phyloP scores from a whole-genome alignment of 2,329 filamentous ascomycete genomes.

The Diplodia seriata region DNA sequence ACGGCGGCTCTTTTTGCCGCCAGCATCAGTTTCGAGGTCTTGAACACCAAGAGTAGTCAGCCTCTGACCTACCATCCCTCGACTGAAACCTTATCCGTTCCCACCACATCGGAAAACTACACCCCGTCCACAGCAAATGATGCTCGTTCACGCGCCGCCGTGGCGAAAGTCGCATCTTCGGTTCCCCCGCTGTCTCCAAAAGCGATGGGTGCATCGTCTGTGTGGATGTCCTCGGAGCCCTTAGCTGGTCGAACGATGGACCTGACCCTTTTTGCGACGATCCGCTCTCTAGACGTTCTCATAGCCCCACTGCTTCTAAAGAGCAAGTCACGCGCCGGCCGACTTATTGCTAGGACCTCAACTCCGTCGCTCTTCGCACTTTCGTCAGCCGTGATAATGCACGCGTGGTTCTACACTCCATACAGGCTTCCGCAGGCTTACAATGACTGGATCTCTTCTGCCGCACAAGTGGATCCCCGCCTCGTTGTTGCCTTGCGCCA shows the following conservation, averaged over 20 bases:
- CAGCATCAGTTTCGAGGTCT: slow-evolving; percentile 56
- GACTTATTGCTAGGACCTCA: slow-evolving; percentile 51
- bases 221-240: slow-evolving; percentile 25
- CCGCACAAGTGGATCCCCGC: slow-evolving; percentile 75
- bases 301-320: slow-evolving; percentile 53
- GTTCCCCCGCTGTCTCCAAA: slow-evolving; percentile 23
- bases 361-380: slow-evolving; percentile 70
- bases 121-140: background rate
- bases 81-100: background rate
- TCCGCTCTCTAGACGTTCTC: slow-evolving; percentile 74
- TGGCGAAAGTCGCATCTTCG: slow-evolving; percentile 6
- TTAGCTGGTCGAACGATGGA: slow-evolving; percentile 78
- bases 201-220: slow-evolving; percentile 37
- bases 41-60: slow-evolving; percentile 51
- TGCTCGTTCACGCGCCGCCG: slow-evolving; percentile 5
- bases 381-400: slow-evolving; percentile 81
- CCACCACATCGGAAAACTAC: background rate
- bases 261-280: slow-evolving; percentile 78
- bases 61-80: slow-evolving; percentile 10
- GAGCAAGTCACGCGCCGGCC: slow-evolving; percentile 55
- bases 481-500: slow-evolving; percentile 76
- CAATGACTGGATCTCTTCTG: slow-evolving; percentile 80
- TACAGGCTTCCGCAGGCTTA: slow-evolving; percentile 74
- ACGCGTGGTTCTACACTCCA: slow-evolving; percentile 84
- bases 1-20: slow-evolving; percentile 56